Conservation (phyloP, 2,329 filamentous ascomycete species). For the Diaporthe capsici region DNA sequence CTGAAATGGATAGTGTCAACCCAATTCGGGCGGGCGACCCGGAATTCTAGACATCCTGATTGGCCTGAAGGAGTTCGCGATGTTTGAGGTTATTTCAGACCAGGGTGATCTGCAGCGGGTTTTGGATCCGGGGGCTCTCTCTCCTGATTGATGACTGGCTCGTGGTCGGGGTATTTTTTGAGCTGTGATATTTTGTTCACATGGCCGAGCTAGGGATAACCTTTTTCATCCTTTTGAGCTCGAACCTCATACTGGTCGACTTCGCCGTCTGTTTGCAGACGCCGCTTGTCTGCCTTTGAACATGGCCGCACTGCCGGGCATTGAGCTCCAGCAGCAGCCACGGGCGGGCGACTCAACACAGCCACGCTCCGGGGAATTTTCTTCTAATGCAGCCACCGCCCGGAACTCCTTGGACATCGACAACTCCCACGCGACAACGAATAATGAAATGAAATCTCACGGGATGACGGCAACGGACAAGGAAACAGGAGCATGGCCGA, state of each 20-base stretch:
- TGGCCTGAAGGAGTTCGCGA: constrained; percentile 1
- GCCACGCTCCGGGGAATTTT: not conserved
- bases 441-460: not conserved
- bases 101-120: constrained; percentile 6
- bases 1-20: constrained; percentile 12
- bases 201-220: not conserved
- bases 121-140: not conserved
- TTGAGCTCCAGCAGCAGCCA: constrained; percentile 33
- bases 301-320: constrained; percentile 31
- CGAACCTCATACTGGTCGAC: constrained; percentile 8
- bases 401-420: constrained; percentile 10
- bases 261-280: constrained; percentile 1
- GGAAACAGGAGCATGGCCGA: not conserved
- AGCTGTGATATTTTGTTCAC: constrained; percentile 8
- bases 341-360: not conserved
- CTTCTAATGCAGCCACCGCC: not conserved
- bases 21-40: not conserved
- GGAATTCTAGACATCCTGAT: not conserved
- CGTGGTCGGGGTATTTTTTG: not conserved
- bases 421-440: not conserved
- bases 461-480: not conserved
- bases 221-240: not conserved
- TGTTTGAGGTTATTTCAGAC: constrained; percentile 9
- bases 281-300: constrained; percentile 7
- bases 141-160: constrained; percentile 5